Evolutionary conservation across 73 alveolate species (phyloP).

Genomic region (Uronychia binucleata): DNA sequence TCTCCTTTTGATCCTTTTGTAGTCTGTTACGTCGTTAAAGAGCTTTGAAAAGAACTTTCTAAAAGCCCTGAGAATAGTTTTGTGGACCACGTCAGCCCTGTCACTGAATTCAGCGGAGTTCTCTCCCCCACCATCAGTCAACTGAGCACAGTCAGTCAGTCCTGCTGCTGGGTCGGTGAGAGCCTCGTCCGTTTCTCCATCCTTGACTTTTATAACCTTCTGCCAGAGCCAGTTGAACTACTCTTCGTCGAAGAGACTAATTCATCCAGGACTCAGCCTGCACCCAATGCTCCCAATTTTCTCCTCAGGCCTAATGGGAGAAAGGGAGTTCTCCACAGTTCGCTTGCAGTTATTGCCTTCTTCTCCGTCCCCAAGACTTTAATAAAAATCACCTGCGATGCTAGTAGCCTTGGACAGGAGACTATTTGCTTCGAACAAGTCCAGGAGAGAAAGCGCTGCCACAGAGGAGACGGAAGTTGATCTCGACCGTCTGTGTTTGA

Average conservation of each 20-base stretch:
- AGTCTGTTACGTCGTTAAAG: slow-evolving; percentile 40
- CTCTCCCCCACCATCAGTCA: neutral
- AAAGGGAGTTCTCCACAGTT: neutral
- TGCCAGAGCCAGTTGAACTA: neutral
- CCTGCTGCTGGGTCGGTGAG: neutral
- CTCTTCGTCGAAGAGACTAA: neutral
- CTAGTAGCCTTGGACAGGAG: neutral
- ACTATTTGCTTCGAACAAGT: neutral
- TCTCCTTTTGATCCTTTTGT: slow-evolving; percentile 32
- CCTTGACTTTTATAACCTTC: neutral
- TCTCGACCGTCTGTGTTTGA: neutral
- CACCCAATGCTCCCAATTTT: neutral
- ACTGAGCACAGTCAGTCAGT: neutral
- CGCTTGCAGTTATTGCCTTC: neutral
- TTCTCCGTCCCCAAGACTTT: neutral
- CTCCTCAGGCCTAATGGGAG: neutral
- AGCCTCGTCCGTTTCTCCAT: neutral
- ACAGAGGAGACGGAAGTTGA: neutral
- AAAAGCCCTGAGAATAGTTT: slow-evolving; percentile 20
- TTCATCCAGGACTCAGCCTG: neutral
- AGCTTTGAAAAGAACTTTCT: slow-evolving; percentile 27
- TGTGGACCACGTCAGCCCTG: neutral
- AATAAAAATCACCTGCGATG: neutral
- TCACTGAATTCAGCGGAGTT: neutral
- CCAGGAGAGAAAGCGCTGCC: neutral